Evolutionary conservation across 306 rosid genomes (phyloP).

Genomic region (Prunus campanulata): DNA sequence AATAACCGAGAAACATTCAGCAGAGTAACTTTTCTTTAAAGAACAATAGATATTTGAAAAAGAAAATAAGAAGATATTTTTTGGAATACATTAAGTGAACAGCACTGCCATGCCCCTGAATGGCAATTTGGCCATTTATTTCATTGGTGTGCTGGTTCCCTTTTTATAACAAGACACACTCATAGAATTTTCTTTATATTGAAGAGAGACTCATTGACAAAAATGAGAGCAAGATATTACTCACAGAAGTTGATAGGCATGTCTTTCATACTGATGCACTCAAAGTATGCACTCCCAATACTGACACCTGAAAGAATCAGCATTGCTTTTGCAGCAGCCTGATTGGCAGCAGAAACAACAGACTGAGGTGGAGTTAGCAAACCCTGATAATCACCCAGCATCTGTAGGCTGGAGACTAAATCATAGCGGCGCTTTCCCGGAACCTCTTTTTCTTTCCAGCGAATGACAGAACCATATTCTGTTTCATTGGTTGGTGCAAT

Average conservation of each 20-base stretch:
- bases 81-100: neutral
- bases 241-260: slow-evolving; percentile 75
- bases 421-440: slow-evolving; percentile 58
- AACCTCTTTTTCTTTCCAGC: slow-evolving; percentile 57
- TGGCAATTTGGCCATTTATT: neutral
- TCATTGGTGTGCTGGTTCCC: neutral
- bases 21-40: neutral
- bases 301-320: slow-evolving; percentile 70
- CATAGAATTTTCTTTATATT: neutral
- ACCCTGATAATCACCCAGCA: slow-evolving; percentile 81
- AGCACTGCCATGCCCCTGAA: neutral
- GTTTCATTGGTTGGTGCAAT: slow-evolving; percentile 41
- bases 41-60: neutral
- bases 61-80: neutral
- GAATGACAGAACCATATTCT: slow-evolving; percentile 39
- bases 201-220: slow-evolving; percentile 6
- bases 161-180: neutral
- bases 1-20: too few relatives aligned
- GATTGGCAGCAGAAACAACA: slow-evolving; percentile 69
- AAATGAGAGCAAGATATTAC: slow-evolving; percentile 32
- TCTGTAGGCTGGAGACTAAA: slow-evolving; percentile 73
- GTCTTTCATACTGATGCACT: slow-evolving; percentile 65
- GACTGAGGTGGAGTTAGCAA: slow-evolving; percentile 81
- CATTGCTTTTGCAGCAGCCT: slow-evolving; percentile 93
- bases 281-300: slow-evolving; percentile 70